Evolutionary conservation across 148 eudicot genomes (phyloP).

Genomic region (Rhododendron williamsianum): DNA sequence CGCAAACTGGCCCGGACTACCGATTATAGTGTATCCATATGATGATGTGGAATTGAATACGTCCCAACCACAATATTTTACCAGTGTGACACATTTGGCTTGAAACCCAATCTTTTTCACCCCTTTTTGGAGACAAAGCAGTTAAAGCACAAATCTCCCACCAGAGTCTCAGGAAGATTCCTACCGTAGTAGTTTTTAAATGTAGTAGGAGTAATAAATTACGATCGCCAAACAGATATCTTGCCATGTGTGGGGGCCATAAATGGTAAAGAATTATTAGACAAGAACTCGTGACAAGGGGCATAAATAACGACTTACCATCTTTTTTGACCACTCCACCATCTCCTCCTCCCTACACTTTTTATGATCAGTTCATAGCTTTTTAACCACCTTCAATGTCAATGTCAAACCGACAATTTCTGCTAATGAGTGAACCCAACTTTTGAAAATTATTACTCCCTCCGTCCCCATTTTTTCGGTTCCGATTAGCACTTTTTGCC

Average conservation of each 20-base stretch:
- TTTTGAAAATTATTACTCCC: background rate
- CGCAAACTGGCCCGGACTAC: background rate
- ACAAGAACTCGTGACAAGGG: constrained; percentile 7
- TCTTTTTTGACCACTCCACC: constrained; percentile 22
- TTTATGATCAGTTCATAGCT: background rate
- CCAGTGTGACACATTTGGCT: background rate
- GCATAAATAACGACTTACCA: background rate
- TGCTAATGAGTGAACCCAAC: background rate
- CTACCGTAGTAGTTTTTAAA: background rate
- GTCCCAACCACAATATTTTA: background rate
- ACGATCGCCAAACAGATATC: background rate
- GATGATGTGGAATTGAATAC: background rate
- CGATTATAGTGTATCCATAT: background rate
- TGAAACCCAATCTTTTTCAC: background rate
- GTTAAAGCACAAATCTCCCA: background rate
- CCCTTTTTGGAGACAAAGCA: background rate
- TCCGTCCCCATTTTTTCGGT: too few species aligned
- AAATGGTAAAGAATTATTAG: background rate
- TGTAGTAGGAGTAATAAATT: background rate
- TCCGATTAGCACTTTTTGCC: too few species aligned
- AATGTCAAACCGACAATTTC: constrained; percentile 22
- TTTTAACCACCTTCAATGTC: constrained; percentile 9
- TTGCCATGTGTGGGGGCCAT: background rate
- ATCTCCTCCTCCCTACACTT: background rate
- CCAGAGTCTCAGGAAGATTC: background rate